Percentiles rank a stretch among this genome's conserved stretches.
Conservation (phyloP, 305 asterid species). For the Fraxinus xanthoxyloides region DNA sequence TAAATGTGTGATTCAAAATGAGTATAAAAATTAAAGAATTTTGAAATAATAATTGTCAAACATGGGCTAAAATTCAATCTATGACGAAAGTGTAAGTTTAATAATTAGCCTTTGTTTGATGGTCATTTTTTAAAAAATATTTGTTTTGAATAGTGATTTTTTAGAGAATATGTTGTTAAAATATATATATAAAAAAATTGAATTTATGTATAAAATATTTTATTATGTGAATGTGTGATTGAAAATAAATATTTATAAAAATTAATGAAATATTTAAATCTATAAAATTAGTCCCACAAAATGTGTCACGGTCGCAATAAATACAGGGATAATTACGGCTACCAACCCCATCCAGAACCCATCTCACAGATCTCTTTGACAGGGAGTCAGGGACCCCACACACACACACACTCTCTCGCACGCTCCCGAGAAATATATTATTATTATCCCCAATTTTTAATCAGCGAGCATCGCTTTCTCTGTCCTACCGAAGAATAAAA, state of each 20-base stretch:
- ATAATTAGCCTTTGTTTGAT: background rate
- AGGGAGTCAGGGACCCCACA: background rate
- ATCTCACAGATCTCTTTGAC: background rate
- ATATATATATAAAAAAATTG: too few relatives aligned
- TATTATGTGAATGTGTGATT: background rate
- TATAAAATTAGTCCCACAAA: background rate
- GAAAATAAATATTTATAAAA: too few relatives aligned
- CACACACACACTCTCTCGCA: background rate
- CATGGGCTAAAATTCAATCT: background rate
- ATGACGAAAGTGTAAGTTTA: background rate
- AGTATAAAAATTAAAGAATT: background rate
- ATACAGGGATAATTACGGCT: background rate
- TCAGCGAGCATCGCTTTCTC: conserved; percentile 28
- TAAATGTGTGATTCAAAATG: background rate
- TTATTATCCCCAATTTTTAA: background rate
- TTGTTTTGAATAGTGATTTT: background rate
- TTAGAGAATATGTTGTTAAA: background rate
- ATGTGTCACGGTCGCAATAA: background rate
- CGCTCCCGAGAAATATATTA: background rate
- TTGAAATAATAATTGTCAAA: background rate
- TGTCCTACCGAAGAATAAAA: conserved; percentile 33
- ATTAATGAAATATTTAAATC: background rate
- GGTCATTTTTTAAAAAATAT: background rate
- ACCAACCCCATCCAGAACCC: background rate
- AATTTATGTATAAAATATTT: too few relatives aligned